Base-by-base conservation (phyloP, 1,284 basidiomycete species). In the Inonotus obliquus region DNA sequence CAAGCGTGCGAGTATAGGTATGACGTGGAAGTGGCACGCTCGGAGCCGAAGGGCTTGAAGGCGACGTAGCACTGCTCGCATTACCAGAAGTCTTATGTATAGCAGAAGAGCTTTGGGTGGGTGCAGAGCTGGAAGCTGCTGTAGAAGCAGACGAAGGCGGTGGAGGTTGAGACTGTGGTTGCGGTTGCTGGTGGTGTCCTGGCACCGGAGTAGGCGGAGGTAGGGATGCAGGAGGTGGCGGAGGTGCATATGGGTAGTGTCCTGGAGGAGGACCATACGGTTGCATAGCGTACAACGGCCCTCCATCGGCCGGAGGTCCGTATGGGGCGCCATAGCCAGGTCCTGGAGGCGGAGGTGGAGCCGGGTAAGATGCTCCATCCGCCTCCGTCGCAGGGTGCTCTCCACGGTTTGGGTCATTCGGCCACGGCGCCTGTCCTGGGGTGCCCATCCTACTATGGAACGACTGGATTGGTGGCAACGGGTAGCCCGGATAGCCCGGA, bases 1-100 rank as follows among this genome's bases (percentile, higher is more conserved):
- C 92, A 4, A 96, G 82, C 1, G 94, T 95, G 54, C 92, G 84
- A 4, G 89, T 91, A 72, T 92, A 94, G 4, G 84, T 82, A 69
- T 85, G 84, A 21, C 85, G 79, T 23, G 84, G 79, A 59, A 81
- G 75, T 39, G 75, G 72, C 14, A 73, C 72, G 9, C 76, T 72
- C 38, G 72, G 73, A 57, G 67, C 69, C 65, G 69, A 65, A 39
- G 74, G 63, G 29, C 65, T 67, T 29, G 63, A 63, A 61, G 72
- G 67, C 41, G 59, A 62, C 53, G 64, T 55, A 41, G 69, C 70
- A 23, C 79, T 76, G 27, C 73, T 70, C 59, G 79, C 79, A 37
- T 78, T 74, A 52, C 17, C 35, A 21, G 41, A 41, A n/a, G 59
- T 19, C 39, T 56, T 49, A 32, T 25, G 59, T 23, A 2, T 25